Conservation (phyloP, 2,329 filamentous ascomycete genomes). For the Cryphonectria radicalis region DNA sequence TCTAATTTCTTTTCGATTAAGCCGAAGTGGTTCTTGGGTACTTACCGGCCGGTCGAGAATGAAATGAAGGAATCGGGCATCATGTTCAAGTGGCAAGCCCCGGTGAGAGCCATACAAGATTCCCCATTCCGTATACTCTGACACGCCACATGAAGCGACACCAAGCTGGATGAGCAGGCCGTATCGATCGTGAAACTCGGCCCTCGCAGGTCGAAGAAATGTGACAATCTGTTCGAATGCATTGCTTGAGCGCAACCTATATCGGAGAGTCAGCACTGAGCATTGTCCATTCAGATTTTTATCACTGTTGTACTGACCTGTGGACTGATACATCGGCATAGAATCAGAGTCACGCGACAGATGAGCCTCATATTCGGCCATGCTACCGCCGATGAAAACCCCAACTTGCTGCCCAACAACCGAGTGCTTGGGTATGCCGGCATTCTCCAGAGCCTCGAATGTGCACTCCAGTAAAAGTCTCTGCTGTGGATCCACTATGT, state of each 20-base stretch:
- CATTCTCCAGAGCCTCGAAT: slow-evolving; percentile 59
- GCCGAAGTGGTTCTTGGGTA: slow-evolving; percentile 33
- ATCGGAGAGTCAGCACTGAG: background rate
- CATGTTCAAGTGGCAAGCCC: slow-evolving; percentile 52
- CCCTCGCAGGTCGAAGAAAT: slow-evolving; percentile 59
- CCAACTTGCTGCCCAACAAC: slow-evolving; percentile 54
- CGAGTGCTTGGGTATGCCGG: slow-evolving; percentile 52
- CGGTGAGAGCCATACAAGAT: slow-evolving; percentile 50
- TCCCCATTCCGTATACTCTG: slow-evolving; percentile 54
- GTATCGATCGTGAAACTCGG: slow-evolving; percentile 58
- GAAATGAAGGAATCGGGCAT: slow-evolving; percentile 44
- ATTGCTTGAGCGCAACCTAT: slow-evolving; percentile 55
- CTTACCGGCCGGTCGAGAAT: slow-evolving; percentile 49
- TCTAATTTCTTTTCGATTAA: background rate
- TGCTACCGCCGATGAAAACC: slow-evolving; percentile 53
- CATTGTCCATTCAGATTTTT: background rate
- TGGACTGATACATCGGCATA: slow-evolving; percentile 57
- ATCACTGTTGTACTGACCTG: slow-evolving; percentile 41
- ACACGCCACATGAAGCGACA: slow-evolving; percentile 54
- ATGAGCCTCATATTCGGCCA: slow-evolving; percentile 54
- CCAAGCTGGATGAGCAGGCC: slow-evolving; percentile 56
- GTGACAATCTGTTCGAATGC: slow-evolving; percentile 58
- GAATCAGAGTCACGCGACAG: slow-evolving; percentile 45
- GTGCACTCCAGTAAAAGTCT: slow-evolving; percentile 56
- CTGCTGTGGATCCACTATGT: slow-evolving; percentile 59